phyloP scores from a whole-genome alignment of 352 stramenopile species.

The Phytophthora fragariae region DNA sequence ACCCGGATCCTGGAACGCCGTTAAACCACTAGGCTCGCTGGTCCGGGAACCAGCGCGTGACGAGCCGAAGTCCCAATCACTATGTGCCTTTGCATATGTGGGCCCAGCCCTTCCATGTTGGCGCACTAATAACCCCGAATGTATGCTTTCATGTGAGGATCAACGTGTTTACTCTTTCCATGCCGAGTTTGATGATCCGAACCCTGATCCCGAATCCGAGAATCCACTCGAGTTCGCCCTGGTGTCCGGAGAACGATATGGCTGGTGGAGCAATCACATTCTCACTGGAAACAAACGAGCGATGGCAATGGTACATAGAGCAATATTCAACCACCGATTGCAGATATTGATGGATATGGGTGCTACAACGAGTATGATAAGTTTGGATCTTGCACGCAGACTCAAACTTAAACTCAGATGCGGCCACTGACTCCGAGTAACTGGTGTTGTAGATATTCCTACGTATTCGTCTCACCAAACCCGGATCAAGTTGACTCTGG shows the following conservation, averaged over 20 bases:
- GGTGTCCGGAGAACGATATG: conserved; percentile 13
- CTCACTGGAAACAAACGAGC: not conserved
- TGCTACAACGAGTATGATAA: conserved; percentile 33
- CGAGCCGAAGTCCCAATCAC: conserved; percentile 14
- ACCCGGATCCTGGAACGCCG: not conserved
- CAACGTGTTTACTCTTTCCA: not conserved
- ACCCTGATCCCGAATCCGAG: not conserved
- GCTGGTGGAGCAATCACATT: conserved; percentile 20
- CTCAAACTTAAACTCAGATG: conserved; percentile 23
- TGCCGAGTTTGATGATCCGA: not conserved
- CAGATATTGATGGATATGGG: conserved; percentile 29
- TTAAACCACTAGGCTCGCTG: conserved; percentile 27
- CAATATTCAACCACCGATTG: conserved; percentile 1
- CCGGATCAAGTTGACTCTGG: conserved; percentile 40
- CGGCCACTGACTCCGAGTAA: conserved; percentile 1
- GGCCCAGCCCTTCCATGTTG: conserved; percentile 9
- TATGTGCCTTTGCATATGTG: conserved; percentile 18
- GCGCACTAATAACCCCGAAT: not conserved
- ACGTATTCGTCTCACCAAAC: conserved; percentile 23
- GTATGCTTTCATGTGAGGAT: conserved; percentile 8
- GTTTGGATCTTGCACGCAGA: conserved; percentile 34
- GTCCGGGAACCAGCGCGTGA: conserved; percentile 19
- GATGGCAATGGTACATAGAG: not conserved
- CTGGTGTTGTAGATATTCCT: conserved; percentile 17
- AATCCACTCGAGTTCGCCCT: not conserved